Evolutionary conservation across 768 basidiomycete species (phyloP), one percentile per base, ranked within the genome.

Genomic region (Hericium alpestre): DNA sequence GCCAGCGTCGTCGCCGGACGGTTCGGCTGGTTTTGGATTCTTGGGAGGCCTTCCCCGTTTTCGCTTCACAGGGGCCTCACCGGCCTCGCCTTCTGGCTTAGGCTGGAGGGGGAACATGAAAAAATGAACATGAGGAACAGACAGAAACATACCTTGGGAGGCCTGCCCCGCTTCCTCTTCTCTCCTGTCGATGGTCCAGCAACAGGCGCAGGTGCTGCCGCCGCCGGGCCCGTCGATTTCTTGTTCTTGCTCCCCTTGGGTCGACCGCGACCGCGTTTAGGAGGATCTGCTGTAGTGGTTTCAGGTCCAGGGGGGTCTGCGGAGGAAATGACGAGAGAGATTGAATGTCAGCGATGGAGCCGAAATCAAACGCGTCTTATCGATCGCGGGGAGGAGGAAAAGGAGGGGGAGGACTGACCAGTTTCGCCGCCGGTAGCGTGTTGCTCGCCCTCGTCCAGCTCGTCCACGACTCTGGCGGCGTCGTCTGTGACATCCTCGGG

Each of bases 161-260:
- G 79, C 60, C 79, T 69, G 23, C 79, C 79, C 60, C 79, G 70
- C 55, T 75, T 78, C 63, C 74, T 72, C 71, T 77, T 77, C 54
- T 59, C 60, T 1, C 65, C 68, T 54, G 68, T 67, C 59, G 71
- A 63, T 54, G 63, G 54, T 40, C 56, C 62, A 49, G 63, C 63
- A 50, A 58, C 60, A 27, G 59, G 60, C 16, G 71, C 61, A 15
- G 70, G 40, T 12, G 67, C 65, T 1, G 67, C 63, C 32, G 69
- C 62, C 13, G 67, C 58, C 56, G 70, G 61, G 58, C 66, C 72
- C 67, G 68, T 65, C 62, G 67, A 69, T 66, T 78, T 79, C 75
- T 81, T 82, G 72, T 82, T 82, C 74, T 89, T 93, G 71, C 87
- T 90, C 64, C 92, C 92, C 70, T 86, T 90, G 59, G 93, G 93